A percentile compares a stretch with the other conserved stretches of the same genome.
Conservation (phyloP, 164 flowering plant species). For the Piper longum region DNA sequence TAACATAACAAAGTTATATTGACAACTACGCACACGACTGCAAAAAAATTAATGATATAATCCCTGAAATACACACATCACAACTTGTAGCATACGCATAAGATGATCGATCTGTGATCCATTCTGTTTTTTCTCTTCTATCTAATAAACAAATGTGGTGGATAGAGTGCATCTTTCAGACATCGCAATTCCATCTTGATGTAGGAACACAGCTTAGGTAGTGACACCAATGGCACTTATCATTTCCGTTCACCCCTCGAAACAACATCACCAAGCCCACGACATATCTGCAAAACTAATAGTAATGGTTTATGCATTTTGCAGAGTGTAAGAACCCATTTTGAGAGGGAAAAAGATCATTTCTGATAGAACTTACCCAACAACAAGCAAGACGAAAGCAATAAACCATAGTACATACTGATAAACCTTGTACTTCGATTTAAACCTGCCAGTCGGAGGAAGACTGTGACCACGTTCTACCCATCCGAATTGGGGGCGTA, state of each 20-base stretch:
- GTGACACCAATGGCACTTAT: slow-evolving; percentile 74
- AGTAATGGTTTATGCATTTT: too few species aligned
- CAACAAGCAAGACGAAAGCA: slow-evolving; percentile 38
- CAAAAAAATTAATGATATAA: neutral
- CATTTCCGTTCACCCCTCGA: slow-evolving; percentile 47
- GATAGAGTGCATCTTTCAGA: neutral
- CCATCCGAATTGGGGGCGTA: slow-evolving; percentile 78
- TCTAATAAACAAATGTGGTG: neutral
- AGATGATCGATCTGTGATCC: neutral
- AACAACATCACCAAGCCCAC: slow-evolving; percentile 72
- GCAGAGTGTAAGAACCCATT: too few species aligned
- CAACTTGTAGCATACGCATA: neutral
- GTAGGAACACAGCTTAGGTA: slow-evolving; percentile 71
- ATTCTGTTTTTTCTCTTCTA: neutral
- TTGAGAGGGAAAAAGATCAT: too few species aligned
- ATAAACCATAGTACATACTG: slow-evolving; percentile 49
- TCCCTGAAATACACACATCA: neutral
- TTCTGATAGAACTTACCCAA: slow-evolving; percentile 34
- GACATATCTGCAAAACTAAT: slow-evolving; percentile 30
- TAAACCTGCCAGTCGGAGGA: slow-evolving; percentile 25
- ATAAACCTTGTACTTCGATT: slow-evolving; percentile 52
- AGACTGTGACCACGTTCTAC: slow-evolving; percentile 28
- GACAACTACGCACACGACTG: neutral
- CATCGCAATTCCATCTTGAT: slow-evolving; percentile 41
- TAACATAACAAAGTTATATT: too few species aligned